Percentiles rank a stretch among this genome's conserved stretches.
Evolutionary conservation across 2,329 filamentous ascomycete species (phyloP).

Genomic region (Aureobasidium sp.): DNA sequence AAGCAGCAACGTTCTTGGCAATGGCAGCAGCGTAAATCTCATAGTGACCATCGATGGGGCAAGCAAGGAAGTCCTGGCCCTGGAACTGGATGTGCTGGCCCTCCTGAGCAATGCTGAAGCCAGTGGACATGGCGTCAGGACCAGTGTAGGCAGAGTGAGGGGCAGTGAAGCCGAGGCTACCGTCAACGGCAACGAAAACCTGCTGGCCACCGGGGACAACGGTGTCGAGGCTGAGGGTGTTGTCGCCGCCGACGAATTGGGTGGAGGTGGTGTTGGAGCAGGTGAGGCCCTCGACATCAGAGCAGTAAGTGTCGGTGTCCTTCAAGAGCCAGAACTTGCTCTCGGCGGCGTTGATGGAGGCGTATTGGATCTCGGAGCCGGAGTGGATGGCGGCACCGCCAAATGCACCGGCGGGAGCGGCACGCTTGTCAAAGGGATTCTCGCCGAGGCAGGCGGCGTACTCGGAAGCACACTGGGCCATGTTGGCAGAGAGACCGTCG

Average conservation of each 20-base stretch:
- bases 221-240: slow-evolving; percentile 13
- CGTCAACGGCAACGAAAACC: slow-evolving; percentile 14
- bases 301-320: slow-evolving; percentile 12
- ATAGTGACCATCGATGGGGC: slow-evolving; percentile 9
- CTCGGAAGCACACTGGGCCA: slow-evolving; percentile 3
- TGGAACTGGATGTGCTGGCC: slow-evolving; percentile 12
- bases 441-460: slow-evolving; percentile 12
- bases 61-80: slow-evolving; percentile 14
- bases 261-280: slow-evolving; percentile 15
- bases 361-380: slow-evolving; percentile 18
- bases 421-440: slow-evolving; percentile 8
- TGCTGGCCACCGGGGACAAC: slow-evolving; percentile 16
- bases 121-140: not conserved
- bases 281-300: not conserved
- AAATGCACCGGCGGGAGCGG: slow-evolving; percentile 15
- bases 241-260: slow-evolving; percentile 17
- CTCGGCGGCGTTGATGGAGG: slow-evolving; percentile 16
- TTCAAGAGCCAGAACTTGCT: slow-evolving; percentile 11
- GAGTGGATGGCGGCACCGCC: slow-evolving; percentile 18
- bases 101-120: slow-evolving; percentile 14
- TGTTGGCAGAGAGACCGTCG: slow-evolving; percentile 3
- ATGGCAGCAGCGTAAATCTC: slow-evolving; percentile 10
- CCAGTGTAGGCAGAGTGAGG: slow-evolving; percentile 13
- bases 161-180: slow-evolving; percentile 7
- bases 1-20: not conserved